Evolutionary conservation across 2,329 filamentous ascomycete genomes (phyloP).

Genomic region (Arachnopeziza araneosa): DNA sequence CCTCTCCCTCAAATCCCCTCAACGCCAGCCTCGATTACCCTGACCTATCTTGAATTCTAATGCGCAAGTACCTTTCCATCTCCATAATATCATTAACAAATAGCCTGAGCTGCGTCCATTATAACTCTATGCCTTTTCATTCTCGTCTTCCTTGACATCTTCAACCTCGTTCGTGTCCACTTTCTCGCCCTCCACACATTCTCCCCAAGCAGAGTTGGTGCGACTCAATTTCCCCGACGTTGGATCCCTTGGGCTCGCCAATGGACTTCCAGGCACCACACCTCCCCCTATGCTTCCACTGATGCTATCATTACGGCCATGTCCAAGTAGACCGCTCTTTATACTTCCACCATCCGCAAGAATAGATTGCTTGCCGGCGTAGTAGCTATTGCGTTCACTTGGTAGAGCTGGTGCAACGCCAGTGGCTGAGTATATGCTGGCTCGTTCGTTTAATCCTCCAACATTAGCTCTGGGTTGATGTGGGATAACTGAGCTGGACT

Average conservation of each 20-base stretch:
- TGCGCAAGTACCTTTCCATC: background rate
- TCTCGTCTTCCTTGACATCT: background rate
- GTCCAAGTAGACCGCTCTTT: conserved; percentile 70
- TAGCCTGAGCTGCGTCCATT: background rate
- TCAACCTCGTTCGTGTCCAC: conserved; percentile 1
- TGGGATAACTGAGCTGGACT: conserved; percentile 48
- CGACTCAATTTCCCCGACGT: conserved; percentile 24
- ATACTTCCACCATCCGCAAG: conserved; percentile 68
- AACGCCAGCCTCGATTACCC: background rate
- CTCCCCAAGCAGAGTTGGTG: conserved; percentile 26
- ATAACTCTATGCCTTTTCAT: background rate
- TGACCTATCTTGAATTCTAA: background rate
- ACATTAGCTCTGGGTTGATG: conserved; percentile 44
- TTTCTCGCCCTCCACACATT: conserved; percentile 18
- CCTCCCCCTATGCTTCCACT: conserved; percentile 65
- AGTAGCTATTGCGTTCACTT: conserved; percentile 77
- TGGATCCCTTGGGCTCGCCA: conserved; percentile 50
- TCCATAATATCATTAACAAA: background rate
- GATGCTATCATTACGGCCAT: conserved; percentile 76
- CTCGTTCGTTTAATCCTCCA: conserved; percentile 51
- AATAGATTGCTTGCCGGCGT: conserved; percentile 51
- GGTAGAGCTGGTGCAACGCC: conserved; percentile 60
- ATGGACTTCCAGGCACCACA: conserved; percentile 47
- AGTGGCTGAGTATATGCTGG: conserved; percentile 74
- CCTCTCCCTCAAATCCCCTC: background rate